Base-by-base conservation (phyloP, 2,329 filamentous ascomycete species). In the Metarhizium robertsii region DNA sequence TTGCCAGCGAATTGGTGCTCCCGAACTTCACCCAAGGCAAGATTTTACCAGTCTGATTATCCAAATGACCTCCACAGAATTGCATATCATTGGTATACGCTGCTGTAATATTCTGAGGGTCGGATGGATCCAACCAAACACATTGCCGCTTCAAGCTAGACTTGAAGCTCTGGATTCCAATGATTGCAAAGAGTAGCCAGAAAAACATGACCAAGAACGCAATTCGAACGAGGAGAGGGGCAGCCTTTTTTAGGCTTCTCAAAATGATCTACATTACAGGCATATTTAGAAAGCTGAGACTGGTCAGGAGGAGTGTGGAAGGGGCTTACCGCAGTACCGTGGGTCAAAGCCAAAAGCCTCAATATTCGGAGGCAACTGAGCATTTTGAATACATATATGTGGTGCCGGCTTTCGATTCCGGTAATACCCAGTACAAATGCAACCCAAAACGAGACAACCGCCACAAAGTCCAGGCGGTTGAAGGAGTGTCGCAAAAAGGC, bases 141-240 rank as follows among this genome's bases (percentile, higher is more conserved):
- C 89, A 94, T 59, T 84, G 85, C 50, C 89, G 86, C 61, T 81
- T 83, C 29, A 92, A 71, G 68, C 88, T 92, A 8, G 87, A 86
- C 71, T 92, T 92, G 75, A 99, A 99, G 71, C 89, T 96, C 69
- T 99, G 95, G 25, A 99, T 88, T 6, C 94, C 95, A 57, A 99
- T 86, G 59, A 99, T 96, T 42, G 91, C 94, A 73, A 99, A 99
- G 11, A 97, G 75, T 46, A 99, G 80, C 94, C 94, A 99, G 72
- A 99, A 99, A 73, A 99, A 99, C 14, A 88, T 82, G 61, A 99
- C 91, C 25, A 99, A 77, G 67, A 99, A 96, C 1, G 90, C 92
- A 36, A 99, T 92, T 59, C 96, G 90, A 30, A 96, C 83, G 29
- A 99, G 82, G 40, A 96, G 77, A 2, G 95, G 94, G 0, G 92